A percentile compares a stretch with the other conserved stretches of the same genome.
Conservation (phyloP, 257 asterid genomes). For the Nicotiana benthamiana region DNA sequence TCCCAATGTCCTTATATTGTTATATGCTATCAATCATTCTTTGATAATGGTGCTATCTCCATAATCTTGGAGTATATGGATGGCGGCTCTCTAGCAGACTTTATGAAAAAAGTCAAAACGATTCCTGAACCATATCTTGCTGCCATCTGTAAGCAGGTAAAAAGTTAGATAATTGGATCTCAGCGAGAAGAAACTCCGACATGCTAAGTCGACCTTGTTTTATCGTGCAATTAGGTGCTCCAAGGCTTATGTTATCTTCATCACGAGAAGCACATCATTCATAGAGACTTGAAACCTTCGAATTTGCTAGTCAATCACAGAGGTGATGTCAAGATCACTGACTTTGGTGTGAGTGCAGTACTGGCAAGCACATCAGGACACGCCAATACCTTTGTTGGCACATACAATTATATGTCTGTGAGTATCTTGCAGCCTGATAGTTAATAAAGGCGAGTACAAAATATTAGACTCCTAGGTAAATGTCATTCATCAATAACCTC, state of each 20-base stretch:
- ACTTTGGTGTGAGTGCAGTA: constrained; percentile 92
- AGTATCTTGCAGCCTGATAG: constrained; percentile 27
- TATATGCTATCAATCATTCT: constrained; percentile 85
- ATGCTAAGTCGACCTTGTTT: no score
- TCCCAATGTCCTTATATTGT: constrained; percentile 88
- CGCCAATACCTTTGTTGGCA: constrained; percentile 95
- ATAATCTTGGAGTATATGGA: constrained; percentile 96
- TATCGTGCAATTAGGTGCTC: constrained; percentile 52
- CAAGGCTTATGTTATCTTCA: constrained; percentile 98
- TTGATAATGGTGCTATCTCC: constrained; percentile 94
- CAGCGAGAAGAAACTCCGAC: not conserved
- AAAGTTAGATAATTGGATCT: not conserved
- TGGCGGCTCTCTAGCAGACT: constrained; percentile 95
- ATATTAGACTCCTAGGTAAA: not conserved
- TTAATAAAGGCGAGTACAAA: not conserved
- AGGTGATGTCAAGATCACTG: constrained; percentile 97
- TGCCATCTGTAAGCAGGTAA: constrained; percentile 90
- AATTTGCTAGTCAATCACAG: constrained; percentile 85
- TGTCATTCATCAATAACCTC: no score
- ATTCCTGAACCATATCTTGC: constrained; percentile 92
- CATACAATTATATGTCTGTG: constrained; percentile 99
- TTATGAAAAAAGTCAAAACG: constrained; percentile 60
- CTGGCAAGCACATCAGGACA: constrained; percentile 74
- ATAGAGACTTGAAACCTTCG: constrained; percentile 93
- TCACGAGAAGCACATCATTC: constrained; percentile 92